Conservation (phyloP, 371 early-diverging fungal genomes). For the Mortierella polycephala region DNA sequence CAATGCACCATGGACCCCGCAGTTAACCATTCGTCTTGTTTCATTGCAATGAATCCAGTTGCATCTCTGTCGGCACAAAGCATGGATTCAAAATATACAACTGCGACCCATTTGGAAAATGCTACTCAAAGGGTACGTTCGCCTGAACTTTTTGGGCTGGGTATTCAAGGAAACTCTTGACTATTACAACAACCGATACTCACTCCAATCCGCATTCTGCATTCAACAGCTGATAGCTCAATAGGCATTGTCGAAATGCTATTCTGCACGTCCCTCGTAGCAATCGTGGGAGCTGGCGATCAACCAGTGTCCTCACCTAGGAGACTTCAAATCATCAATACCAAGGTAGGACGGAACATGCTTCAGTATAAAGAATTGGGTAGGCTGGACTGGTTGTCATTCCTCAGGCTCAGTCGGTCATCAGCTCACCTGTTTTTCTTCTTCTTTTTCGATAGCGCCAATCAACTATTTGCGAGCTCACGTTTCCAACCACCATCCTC, state of each 20-base stretch:
- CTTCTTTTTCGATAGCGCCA: slow-evolving; percentile 71
- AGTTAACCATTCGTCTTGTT: neutral
- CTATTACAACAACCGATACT: neutral
- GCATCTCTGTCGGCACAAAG: slow-evolving; percentile 90
- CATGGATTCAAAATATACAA: slow-evolving; percentile 93
- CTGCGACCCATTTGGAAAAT: slow-evolving; percentile 94
- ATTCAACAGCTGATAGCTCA: slow-evolving; percentile 76
- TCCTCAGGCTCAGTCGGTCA: neutral
- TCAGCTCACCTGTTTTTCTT: neutral
- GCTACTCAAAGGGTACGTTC: slow-evolving; percentile 79
- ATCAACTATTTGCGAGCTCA: slow-evolving; percentile 95
- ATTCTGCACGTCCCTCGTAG: slow-evolving; percentile 95
- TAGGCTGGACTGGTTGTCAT: too few relatives aligned
- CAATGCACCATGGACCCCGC: neutral
- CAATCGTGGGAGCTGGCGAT: slow-evolving; percentile 94
- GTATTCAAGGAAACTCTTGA: neutral
- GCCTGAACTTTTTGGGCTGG: neutral
- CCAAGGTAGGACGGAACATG: slow-evolving; percentile 73
- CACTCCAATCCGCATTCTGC: neutral
- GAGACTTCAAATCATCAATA: slow-evolving; percentile 93
- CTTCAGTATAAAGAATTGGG: too few relatives aligned
- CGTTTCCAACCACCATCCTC: slow-evolving; percentile 90
- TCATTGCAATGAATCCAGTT: slow-evolving; percentile 59
- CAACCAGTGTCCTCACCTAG: slow-evolving; percentile 90
- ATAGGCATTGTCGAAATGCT: slow-evolving; percentile 97